Conservation (phyloP, 352 stramenopile genomes). For the Globisporangium echinulatum region DNA sequence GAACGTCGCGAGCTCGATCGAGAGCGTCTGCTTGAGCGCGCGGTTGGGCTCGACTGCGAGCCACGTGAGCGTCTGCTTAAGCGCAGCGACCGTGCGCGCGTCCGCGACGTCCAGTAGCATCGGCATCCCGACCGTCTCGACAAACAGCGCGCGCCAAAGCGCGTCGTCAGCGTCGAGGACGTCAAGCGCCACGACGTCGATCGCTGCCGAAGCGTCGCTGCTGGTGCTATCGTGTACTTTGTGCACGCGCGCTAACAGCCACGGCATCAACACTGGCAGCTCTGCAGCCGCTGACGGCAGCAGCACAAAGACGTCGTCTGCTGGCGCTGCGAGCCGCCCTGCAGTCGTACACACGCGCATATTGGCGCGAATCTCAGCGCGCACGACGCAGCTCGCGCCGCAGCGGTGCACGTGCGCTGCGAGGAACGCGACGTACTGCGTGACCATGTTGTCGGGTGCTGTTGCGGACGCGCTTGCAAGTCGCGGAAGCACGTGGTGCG, state of each 20-base stretch:
- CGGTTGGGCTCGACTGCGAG: constrained; percentile 30
- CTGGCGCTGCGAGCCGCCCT: constrained; percentile 12
- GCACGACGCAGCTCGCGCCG: constrained; percentile 18
- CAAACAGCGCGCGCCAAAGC: constrained; percentile 28
- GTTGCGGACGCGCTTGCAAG: constrained; percentile 11
- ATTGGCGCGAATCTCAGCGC: constrained; percentile 19
- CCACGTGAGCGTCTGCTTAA: constrained; percentile 39
- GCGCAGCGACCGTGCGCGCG: constrained; percentile 12
- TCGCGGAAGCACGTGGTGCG: constrained; percentile 49
- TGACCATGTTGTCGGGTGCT: not conserved
- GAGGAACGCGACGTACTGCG: constrained; percentile 28
- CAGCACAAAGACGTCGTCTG: constrained; percentile 21
- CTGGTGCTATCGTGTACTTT: not conserved
- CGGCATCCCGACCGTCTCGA: constrained; percentile 34
- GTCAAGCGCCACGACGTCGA: constrained; percentile 10
- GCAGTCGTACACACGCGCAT: constrained; percentile 25
- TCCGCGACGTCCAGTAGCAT: constrained; percentile 29
- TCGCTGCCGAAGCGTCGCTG: not conserved
- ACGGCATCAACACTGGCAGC: constrained; percentile 22
- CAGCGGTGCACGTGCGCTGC: constrained; percentile 27
- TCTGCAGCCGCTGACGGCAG: constrained; percentile 15
- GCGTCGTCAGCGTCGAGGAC: constrained; percentile 7
- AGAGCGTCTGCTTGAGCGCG: constrained; percentile 30
- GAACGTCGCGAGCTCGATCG: constrained; percentile 30
- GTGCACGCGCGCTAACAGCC: constrained; percentile 15